phyloP scores from a whole-genome alignment of 345 rosid genomes.

The Boechera divaricarpa region DNA sequence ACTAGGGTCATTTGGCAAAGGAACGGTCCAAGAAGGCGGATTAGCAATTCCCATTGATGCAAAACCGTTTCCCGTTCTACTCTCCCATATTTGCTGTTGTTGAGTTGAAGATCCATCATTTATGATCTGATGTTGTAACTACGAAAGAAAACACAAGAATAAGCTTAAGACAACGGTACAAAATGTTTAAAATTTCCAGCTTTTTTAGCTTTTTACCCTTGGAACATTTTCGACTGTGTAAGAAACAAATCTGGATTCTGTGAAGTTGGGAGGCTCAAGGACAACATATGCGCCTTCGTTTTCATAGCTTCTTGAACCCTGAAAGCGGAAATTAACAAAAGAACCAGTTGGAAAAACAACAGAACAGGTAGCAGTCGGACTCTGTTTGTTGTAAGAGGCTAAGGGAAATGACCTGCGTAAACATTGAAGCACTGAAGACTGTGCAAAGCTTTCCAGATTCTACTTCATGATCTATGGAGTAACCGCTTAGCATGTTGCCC shows the following conservation, averaged over 20 bases:
- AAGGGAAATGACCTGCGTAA: conserved; percentile 44
- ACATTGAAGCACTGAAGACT: conserved; percentile 50
- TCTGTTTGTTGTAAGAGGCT: neutral
- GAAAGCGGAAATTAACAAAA: conserved; percentile 1
- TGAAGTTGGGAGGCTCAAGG: conserved; percentile 50
- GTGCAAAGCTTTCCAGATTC: conserved; percentile 52
- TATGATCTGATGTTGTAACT: conserved; percentile 36
- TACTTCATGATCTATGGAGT: conserved; percentile 52
- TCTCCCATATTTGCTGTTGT: conserved; percentile 31
- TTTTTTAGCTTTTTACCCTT: conserved; percentile 38
- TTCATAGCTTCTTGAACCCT: conserved; percentile 48
- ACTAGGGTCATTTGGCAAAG: conserved; percentile 41
- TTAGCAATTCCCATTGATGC: conserved; percentile 44
- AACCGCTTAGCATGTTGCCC: conserved; percentile 50
- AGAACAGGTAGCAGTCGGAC: conserved; percentile 1
- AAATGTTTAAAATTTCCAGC: neutral
- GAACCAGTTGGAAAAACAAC: conserved; percentile 13
- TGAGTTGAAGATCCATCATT: conserved; percentile 33
- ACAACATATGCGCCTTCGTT: conserved; percentile 54
- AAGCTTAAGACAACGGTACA: neutral
- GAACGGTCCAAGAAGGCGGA: conserved; percentile 46
- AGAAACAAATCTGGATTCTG: conserved; percentile 49
- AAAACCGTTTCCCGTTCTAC: conserved; percentile 28
- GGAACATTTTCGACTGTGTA: conserved; percentile 48
- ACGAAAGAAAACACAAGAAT: conserved; percentile 24